These are phyloP conservation scores for Aspergillus bridgeri DNA, from an alignment of 495 filamentous ascomycete genomes.

Conservation along the genomic window DNA sequence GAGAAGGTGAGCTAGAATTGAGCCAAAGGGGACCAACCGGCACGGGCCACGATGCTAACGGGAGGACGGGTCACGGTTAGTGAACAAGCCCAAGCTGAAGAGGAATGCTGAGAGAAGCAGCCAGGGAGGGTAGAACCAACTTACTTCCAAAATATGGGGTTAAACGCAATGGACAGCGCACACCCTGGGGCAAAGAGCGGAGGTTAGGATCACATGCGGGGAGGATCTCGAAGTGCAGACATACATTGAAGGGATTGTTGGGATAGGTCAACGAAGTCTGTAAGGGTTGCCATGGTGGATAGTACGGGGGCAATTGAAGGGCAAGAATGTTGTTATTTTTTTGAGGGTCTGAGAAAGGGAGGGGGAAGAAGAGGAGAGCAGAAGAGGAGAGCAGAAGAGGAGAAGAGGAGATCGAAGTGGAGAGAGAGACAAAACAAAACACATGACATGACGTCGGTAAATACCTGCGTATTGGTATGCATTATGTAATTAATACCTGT, in stretches of 20 bases:
- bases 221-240: constrained; percentile 8
- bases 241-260: constrained; percentile 44
- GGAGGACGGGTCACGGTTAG: constrained; percentile 14
- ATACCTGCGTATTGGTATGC: neutral
- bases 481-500: too few species aligned
- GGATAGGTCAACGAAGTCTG: constrained; percentile 45
- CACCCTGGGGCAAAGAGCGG: constrained; percentile 30
- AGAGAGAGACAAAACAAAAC: constrained; percentile 6
- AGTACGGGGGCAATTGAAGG: neutral
- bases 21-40: constrained; percentile 31
- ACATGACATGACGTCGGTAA: constrained; percentile 20
- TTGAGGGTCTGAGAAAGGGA: constrained; percentile 10
- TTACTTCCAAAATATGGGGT: constrained; percentile 58
- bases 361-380: constrained; percentile 8
- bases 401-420: constrained; percentile 1
- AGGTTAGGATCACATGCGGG: constrained; percentile 38
- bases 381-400: constrained; percentile 10
- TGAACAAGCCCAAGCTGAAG: neutral
- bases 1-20: neutral
- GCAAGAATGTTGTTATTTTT: neutral
- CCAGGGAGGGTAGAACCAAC: constrained; percentile 13
- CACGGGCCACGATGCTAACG: constrained; percentile 44
- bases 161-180: constrained; percentile 50
- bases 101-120: too few species aligned
- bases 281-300: constrained; percentile 34